Base-by-base conservation (phyloP, 208 protist genomes). In the Leishmania lainsoni region DNA sequence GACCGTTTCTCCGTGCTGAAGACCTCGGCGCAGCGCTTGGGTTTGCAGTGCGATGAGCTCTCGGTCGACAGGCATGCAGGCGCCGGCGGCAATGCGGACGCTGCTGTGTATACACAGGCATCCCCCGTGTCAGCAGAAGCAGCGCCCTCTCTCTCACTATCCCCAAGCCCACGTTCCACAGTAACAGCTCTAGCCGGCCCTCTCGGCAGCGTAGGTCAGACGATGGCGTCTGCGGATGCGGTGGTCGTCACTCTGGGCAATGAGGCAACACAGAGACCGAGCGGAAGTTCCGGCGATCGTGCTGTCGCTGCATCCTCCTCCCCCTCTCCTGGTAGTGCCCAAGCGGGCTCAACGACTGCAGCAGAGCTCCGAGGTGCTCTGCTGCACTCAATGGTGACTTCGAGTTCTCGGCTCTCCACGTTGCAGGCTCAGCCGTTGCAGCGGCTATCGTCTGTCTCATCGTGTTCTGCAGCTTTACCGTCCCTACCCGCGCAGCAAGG, bases 341-440 rank as follows among this genome's bases (percentile, higher is more conserved):
- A 42, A 42, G 9, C 29, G 14, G 22, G n/a, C 5, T 66, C 66
- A 4, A 32, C 16, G 5, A 35, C 8, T 32, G 48, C 56, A 69
- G 58, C 65, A 14, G 17, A 52, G n/a, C 83, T 58, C 39, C 66
- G 65, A 10, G 83, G 79, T 35, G 6, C 42, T 45, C 83, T 79
- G 5, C 77, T 69, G 20, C 3, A 35, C n/a, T 73, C 78, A 20
- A 82, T 29, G 45, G 6, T 35, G 12, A 74, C 82, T 26, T 48
- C 49, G 8, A 77, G 54, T 17, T 20, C 75, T 70, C 32, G 17
- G 42, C 22, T 54, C 26, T 10, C 66, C 29, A 9, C 76, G 22
- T 48, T 22, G 12, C 65, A 49, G 29, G 9, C 49, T 35, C 12
- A 16, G 9, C 8, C 42, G 10, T 9, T 54, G 59, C 51, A 65